Percentiles rank a stretch among this genome's conserved stretches.
phyloP scores from a whole-genome alignment of 2,329 filamentous ascomycete species.

The Cercospora sp. region DNA sequence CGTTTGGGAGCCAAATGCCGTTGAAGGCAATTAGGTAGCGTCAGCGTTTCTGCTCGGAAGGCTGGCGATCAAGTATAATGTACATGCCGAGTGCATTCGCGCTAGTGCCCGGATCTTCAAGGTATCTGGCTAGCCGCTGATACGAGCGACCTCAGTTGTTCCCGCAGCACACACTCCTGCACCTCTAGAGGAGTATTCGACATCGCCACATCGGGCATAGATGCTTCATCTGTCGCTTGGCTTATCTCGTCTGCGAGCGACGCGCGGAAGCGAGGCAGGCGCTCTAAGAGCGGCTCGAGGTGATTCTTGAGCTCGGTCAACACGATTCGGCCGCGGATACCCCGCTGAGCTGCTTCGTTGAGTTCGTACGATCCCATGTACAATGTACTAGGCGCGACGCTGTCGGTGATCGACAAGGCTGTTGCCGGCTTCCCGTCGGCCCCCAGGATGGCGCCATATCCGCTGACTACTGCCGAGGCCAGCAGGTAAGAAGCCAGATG shows the following conservation, averaged over 20 bases:
- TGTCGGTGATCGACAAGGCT: background rate
- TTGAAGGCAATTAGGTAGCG: background rate
- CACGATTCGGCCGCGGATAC: slow-evolving; percentile 10
- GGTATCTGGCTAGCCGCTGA: background rate
- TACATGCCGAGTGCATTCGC: background rate
- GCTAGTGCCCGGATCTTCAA: background rate
- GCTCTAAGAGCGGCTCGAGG: slow-evolving; percentile 14
- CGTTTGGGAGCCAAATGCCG: background rate
- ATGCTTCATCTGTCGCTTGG: background rate
- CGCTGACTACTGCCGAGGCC: background rate
- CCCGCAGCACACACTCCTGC: slow-evolving; percentile 2
- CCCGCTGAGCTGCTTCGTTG: slow-evolving; percentile 4
- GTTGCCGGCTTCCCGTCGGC: background rate
- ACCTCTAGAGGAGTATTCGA: background rate
- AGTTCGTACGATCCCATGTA: slow-evolving; percentile 13
- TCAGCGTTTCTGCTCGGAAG: background rate
- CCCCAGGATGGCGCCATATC: slow-evolving; percentile 7
- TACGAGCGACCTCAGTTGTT: slow-evolving; percentile 1
- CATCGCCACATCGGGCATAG: background rate
- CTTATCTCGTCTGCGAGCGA: background rate
- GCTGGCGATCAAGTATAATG: background rate
- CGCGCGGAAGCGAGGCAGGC: background rate
- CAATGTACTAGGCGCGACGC: background rate
- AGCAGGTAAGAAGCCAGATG: slow-evolving; percentile 5
- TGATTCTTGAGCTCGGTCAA: slow-evolving; percentile 12